A percentile compares a stretch with the other conserved stretches of the same genome.
Evolutionary conservation across 164 flowering plant species (phyloP).

Genomic region (Nymphaea colorata): DNA sequence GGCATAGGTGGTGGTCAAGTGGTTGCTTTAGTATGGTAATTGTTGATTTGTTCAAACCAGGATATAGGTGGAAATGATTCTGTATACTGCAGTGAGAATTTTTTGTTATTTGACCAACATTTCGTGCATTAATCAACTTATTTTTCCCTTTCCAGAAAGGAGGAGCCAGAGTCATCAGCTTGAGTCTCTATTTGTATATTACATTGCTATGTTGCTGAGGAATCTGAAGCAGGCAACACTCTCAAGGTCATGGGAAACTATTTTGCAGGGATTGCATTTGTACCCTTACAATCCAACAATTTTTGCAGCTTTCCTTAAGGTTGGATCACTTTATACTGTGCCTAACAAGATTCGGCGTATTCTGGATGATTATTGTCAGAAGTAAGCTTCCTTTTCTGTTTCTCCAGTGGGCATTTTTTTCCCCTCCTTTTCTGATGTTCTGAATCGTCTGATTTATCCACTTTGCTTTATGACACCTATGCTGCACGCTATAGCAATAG

Average conservation of each 20-base stretch:
- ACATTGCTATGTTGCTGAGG: conserved; percentile 46
- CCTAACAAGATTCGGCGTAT: conserved; percentile 68
- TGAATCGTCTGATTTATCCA: not conserved
- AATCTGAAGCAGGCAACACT: conserved; percentile 27
- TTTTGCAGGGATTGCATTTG: conserved; percentile 56
- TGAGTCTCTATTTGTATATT: conserved; percentile 49
- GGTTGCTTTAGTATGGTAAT: too few relatives aligned
- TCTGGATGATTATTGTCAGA: conserved; percentile 55
- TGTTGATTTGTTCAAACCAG: too few relatives aligned
- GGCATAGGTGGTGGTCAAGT: too few relatives aligned
- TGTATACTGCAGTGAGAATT: too few relatives aligned
- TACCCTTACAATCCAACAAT: conserved; percentile 68
- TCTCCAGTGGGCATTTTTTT: not conserved
- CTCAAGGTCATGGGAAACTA: conserved; percentile 40
- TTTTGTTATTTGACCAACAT: too few relatives aligned
- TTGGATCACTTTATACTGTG: conserved; percentile 44
- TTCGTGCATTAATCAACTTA: too few relatives aligned
- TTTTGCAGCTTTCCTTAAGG: conserved; percentile 40
- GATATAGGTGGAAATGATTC: too few relatives aligned
- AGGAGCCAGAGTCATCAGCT: conserved; percentile 66
- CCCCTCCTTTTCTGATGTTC: not conserved
- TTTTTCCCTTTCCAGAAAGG: conserved; percentile 39
- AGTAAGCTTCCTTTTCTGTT: conserved; percentile 28
- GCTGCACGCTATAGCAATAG: not conserved
- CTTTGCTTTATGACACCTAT: not conserved